Percentiles rank a stretch among this genome's conserved stretches.
These are phyloP conservation scores for Nicotiana sylvestris DNA, from an alignment of 257 asterid species.

Conservation along the genomic window DNA sequence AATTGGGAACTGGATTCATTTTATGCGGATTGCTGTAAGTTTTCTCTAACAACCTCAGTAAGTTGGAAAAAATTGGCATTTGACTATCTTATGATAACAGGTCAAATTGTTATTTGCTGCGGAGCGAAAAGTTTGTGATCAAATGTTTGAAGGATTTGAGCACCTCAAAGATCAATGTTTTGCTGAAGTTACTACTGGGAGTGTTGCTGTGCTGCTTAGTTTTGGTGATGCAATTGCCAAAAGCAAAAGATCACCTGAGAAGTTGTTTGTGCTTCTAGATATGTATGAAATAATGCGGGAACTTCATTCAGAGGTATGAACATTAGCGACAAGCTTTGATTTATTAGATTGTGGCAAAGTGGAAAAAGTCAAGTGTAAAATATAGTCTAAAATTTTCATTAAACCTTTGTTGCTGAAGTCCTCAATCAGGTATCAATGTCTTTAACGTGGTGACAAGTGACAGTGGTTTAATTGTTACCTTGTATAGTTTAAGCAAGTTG, in stretches of 20 bases:
- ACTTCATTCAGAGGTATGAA: slow-evolving; percentile 82
- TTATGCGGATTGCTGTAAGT: slow-evolving; percentile 96
- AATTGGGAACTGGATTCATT: slow-evolving; percentile 99
- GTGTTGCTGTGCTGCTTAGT: slow-evolving; percentile 91
- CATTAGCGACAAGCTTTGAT: slow-evolving; percentile 2
- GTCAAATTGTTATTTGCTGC: slow-evolving; percentile 93
- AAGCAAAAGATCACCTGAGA: slow-evolving; percentile 99
- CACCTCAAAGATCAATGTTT: slow-evolving; percentile 86
- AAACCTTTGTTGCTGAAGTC: neutral
- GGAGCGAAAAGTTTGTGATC: slow-evolving; percentile 95
- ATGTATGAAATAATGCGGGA: slow-evolving; percentile 99
- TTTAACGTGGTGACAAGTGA: neutral
- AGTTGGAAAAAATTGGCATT: slow-evolving; percentile 9
- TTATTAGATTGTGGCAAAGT: neutral
- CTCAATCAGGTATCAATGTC: neutral
- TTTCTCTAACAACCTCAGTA: slow-evolving; percentile 15
- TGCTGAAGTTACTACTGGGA: slow-evolving; percentile 86
- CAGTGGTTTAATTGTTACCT: neutral
- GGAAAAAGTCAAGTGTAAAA: neutral
- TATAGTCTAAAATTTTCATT: neutral
- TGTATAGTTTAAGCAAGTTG: neutral
- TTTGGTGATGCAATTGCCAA: slow-evolving; percentile 98
- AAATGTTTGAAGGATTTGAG: slow-evolving; percentile 82
- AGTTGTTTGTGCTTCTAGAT: slow-evolving; percentile 90
- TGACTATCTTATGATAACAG: slow-evolving; percentile 36